phyloP scores from a whole-genome alignment of 495 filamentous ascomycete species.

The Paragyromitra xinjiangensis region DNA sequence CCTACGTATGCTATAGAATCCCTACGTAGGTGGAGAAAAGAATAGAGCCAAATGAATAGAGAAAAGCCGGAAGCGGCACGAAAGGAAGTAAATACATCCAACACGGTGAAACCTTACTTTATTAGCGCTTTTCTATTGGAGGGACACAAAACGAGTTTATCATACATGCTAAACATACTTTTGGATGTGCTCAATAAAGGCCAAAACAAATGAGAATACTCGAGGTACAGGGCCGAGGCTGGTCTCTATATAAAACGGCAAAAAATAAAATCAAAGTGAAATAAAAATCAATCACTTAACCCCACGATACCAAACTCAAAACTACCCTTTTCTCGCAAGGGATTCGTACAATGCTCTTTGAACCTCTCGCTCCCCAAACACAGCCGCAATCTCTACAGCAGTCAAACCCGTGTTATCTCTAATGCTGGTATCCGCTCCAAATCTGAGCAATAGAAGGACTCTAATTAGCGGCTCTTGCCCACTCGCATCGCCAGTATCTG shows the following conservation, averaged over 20 bases:
- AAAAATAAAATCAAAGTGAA: background rate
- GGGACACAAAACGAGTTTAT: too few species aligned
- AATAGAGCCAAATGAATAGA: too few species aligned
- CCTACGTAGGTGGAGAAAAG: too few species aligned
- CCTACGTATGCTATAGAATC: too few species aligned
- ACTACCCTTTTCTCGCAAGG: background rate
- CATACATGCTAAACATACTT: background rate
- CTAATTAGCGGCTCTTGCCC: background rate
- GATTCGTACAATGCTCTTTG: conserved; percentile 6
- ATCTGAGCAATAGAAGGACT: conserved; percentile 3
- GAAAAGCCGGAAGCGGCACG: too few species aligned
- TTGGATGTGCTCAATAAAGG: background rate
- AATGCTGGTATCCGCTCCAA: conserved; percentile 2
- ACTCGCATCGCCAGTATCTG: background rate
- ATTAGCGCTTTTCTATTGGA: too few species aligned
- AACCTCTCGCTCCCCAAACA: background rate
- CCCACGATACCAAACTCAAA: background rate
- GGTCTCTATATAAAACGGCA: too few species aligned
- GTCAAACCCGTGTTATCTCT: background rate
- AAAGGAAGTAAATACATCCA: too few species aligned
- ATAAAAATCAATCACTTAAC: background rate
- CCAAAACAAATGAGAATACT: too few species aligned
- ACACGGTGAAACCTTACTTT: too few species aligned
- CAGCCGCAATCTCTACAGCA: conserved; percentile 3
- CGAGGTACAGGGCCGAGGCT: too few species aligned